phyloP scores from a whole-genome alignment of 192 early-diverging fungal genomes.

The Podila epigama region DNA sequence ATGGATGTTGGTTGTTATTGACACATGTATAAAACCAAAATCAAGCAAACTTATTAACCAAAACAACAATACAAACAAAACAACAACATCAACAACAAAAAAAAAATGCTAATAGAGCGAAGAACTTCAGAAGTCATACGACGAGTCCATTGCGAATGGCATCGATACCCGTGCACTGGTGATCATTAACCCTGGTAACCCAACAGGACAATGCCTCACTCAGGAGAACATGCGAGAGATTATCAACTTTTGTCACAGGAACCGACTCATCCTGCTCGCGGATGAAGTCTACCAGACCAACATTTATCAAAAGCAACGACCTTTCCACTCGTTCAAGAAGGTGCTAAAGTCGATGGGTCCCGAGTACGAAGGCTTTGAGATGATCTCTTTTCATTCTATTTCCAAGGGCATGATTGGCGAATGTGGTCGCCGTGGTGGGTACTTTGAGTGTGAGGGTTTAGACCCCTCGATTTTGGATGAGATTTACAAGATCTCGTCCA shows the following conservation, averaged over 20 bases:
- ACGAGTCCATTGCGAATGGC: slow-evolving; percentile 70
- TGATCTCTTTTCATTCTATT: slow-evolving; percentile 95
- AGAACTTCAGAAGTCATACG: slow-evolving; percentile 74
- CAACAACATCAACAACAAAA: too few relatives aligned
- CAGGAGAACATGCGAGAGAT: slow-evolving; percentile 90
- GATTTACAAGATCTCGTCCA: slow-evolving; percentile 93
- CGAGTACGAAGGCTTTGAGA: slow-evolving; percentile 73
- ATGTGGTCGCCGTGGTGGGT: slow-evolving; percentile 97
- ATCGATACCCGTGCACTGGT: slow-evolving; percentile 92
- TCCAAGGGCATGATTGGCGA: slow-evolving; percentile 99
- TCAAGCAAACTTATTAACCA: too few relatives aligned
- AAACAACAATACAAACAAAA: too few relatives aligned
- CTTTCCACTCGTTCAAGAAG: slow-evolving; percentile 98
- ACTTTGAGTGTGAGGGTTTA: slow-evolving; percentile 92
- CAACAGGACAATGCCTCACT: slow-evolving; percentile 90
- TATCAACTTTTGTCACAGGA: slow-evolving; percentile 82
- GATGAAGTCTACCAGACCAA: slow-evolving; percentile 99
- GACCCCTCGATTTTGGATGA: slow-evolving; percentile 78
- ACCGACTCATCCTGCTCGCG: slow-evolving; percentile 87
- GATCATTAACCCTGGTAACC: slow-evolving; percentile 99
- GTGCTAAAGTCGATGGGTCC: slow-evolving; percentile 81
- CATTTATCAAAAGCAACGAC: slow-evolving; percentile 80
- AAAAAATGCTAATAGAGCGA: slow-evolving; percentile 53
- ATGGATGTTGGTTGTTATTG: background rate
- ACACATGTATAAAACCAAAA: background rate